Base-by-base conservation (phyloP, 371 early-diverging fungal genomes). In the Mortierella sp. region DNA sequence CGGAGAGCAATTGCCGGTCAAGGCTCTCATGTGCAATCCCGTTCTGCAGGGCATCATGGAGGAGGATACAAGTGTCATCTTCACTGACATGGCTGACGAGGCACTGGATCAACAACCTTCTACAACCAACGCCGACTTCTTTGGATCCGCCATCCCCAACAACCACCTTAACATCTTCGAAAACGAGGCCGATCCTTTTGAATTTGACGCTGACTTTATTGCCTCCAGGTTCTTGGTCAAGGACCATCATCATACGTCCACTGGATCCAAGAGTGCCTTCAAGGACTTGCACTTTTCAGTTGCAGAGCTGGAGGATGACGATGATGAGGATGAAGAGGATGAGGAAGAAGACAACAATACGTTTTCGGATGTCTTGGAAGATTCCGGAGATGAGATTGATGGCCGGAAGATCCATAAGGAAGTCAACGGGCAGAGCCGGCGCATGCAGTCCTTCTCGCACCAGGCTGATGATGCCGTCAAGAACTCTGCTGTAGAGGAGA, bases 21-120 rank as follows among this genome's bases (percentile, higher is more conserved):
- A 88, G 44, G 91, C 93, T 3, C 82, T 95, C 58, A 93, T 92
- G 92, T 90, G 91, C 65, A 90, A 89, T 75, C 94, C 96, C 3
- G 94, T 95, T 0, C 88, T 93, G 48, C 96, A 95, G 82, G 95
- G 96, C 0, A 88, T 90, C 71, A 87, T 94, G 44, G 77, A 87
- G 27, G 76, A 75, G 12, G 80, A 81, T n/a, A 90, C 91, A 16
- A 74, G 78, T 41, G 77, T 92, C 27, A 79, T 91, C 18, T 83
- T 91, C 71, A 88, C 88, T 16, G 88, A 88, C 29, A 76, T 84
- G 71, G 86, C 88, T 27, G 74, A 84, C 12, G 51, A 55, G 11
- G 68, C 68, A n/a, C 55, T 75, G n/a, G 74, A 71, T 54, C 58
- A 24, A 29, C 70, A 60, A 29, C 35, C 60, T 27, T 32, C 60